Conservation (phyloP, 2,329 filamentous ascomycete genomes). For the Macrophomina pseudophaseolina region DNA sequence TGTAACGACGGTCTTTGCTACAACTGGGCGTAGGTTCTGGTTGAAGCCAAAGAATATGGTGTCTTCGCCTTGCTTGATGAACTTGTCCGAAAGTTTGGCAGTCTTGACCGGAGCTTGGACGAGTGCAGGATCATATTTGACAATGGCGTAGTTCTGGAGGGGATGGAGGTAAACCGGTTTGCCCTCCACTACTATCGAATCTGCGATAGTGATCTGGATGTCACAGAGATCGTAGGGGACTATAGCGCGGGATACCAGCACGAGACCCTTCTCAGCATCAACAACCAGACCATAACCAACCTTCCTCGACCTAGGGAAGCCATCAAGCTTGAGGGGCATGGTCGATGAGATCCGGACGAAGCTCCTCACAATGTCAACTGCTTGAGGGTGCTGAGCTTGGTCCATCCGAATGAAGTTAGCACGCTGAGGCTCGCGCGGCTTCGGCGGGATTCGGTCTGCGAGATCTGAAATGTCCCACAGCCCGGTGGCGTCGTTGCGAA, state of each 20-base stretch:
- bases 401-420: conserved; percentile 93
- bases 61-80: conserved; percentile 89
- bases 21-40: conserved; percentile 89
- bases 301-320: conserved; percentile 93
- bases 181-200: conserved; percentile 91
- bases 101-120: conserved; percentile 94
- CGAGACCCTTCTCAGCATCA: conserved; percentile 92
- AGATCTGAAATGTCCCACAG: conserved; percentile 94
- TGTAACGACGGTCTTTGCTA: conserved; percentile 91
- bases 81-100: conserved; percentile 78
- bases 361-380: conserved; percentile 91
- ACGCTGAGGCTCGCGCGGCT: conserved; percentile 72
- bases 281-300: conserved; percentile 97
- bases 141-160: conserved; percentile 92
- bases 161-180: conserved; percentile 97
- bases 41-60: conserved; percentile 99
- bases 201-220: conserved; percentile 93
- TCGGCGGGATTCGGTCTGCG: conserved; percentile 77
- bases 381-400: conserved; percentile 83
- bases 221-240: conserved; percentile 97
- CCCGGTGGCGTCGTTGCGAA: conserved; percentile 86
- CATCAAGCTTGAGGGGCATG: conserved; percentile 95
- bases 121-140: conserved; percentile 90
- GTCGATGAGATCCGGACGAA: conserved; percentile 93
- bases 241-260: conserved; percentile 91